Percentiles rank a stretch among this genome's conserved stretches.
These are phyloP conservation scores for Leccinum fallax DNA, from an alignment of 1,284 basidiomycete species.

Conservation along the genomic window DNA sequence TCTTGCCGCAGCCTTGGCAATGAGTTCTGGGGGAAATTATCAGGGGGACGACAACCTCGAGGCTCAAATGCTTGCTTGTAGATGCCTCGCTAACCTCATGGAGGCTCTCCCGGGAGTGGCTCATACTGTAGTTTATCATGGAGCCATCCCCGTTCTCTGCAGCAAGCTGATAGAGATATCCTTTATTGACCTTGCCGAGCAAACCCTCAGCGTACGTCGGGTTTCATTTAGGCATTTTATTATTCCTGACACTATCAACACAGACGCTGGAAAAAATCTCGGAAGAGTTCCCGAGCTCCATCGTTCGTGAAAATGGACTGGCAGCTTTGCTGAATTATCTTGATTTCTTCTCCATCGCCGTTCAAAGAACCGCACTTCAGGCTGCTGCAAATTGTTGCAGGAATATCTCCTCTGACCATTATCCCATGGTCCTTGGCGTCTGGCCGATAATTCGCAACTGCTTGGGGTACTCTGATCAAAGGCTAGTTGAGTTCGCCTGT, in stretches of 20 bases:
- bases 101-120: constrained; percentile 93
- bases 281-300: constrained; percentile 91
- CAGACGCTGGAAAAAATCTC: constrained; percentile 97
- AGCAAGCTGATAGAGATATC: constrained; percentile 95
- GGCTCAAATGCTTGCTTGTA: constrained; percentile 89
- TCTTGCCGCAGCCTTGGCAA: constrained; percentile 80
- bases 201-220: constrained; percentile 87
- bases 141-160: constrained; percentile 92
- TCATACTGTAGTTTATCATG: constrained; percentile 93
- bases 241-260: constrained; percentile 25
- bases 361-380: constrained; percentile 94
- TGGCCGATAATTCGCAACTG: constrained; percentile 94
- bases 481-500: constrained; percentile 91
- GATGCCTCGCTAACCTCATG: constrained; percentile 95
- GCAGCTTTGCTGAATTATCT: constrained; percentile 90
- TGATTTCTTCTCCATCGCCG: constrained; percentile 96
- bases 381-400: constrained; percentile 95
- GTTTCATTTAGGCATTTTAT: constrained; percentile 8
- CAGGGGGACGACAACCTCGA: constrained; percentile 87
- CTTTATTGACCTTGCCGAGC: constrained; percentile 95
- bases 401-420: constrained; percentile 85
- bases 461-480: constrained; percentile 87
- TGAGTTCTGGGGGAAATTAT: constrained; percentile 66
- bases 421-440: constrained; percentile 83
- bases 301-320: constrained; percentile 92